Evolutionary conservation across 768 basidiomycete species (phyloP), one percentile per base, ranked within the genome.

Genomic region (Mycena indigotica): DNA sequence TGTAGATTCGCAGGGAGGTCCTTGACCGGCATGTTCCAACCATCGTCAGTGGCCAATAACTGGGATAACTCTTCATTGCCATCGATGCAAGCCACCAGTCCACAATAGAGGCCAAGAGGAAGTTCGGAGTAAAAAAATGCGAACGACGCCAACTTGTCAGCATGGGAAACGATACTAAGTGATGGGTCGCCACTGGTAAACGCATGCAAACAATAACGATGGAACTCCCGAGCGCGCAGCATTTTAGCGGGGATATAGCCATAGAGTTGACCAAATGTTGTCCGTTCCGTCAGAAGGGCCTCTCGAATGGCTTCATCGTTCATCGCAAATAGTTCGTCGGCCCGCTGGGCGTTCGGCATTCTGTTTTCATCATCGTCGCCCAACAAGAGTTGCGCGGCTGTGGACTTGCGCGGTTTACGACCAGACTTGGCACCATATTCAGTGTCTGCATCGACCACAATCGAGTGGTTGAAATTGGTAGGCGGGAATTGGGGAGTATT

Each of bases 221-320:
- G 89, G 1, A 92, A 72, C 57, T 83, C 77, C 25, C 84, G 82
- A 17, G 84, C 82, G 41, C 93, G 81, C 1, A 84, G 73, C 28
- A 80, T 79, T 64, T 85, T 86, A 15, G 88, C 91, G 15, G 83
- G 75, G 41, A 88, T 80, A 70, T 82, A 92, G 15, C 92, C 93
- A 66, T 90, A 90, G 26, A 84, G 62, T 62, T 93, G 91, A 2
- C 84, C 80, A n/a, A 88, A 66, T 2, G 89, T 87, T 25, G 83
- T 83, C 45, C 82, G 79, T 66, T 95, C 90, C 2, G 80, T 79
- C n/a, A 90, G 72, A 55, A 93, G 75, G 28, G 84, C 78, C 21
- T 85, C 81, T 29, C 83, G 80, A 55, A 88, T 78, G 6, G 77
- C 80, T 19, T 76, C 67, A 55, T 84, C 83, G 50, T 85, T 82